A percentile compares a stretch with the other conserved stretches of the same genome.
phyloP scores from a whole-genome alignment of 177 flowering plant genomes.

The Vitis hybrid region DNA sequence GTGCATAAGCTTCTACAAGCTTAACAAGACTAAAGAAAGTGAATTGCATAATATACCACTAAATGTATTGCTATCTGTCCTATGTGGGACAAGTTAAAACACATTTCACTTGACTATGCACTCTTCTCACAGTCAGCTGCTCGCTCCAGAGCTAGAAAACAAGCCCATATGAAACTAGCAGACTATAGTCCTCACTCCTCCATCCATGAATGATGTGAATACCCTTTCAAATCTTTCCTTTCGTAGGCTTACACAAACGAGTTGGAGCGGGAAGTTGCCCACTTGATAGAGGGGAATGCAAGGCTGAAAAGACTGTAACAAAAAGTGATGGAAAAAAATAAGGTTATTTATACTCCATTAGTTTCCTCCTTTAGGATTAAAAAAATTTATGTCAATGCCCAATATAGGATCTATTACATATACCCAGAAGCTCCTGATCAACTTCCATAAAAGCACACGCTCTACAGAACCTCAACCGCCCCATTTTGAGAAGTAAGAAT shows the following conservation, averaged over 20 bases:
- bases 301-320: constrained; percentile 44
- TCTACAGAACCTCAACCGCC: constrained; percentile 57
- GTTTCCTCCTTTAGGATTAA: not conserved
- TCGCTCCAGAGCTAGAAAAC: constrained; percentile 62
- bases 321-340: not conserved
- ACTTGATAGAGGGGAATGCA: constrained; percentile 54
- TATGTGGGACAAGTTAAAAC: no score
- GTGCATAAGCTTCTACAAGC: no score
- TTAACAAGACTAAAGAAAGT: no score
- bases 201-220: not conserved
- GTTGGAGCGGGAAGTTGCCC: constrained; percentile 51
- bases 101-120: no score
- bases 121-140: constrained; percentile 44
- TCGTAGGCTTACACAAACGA: constrained; percentile 60
- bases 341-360: no score
- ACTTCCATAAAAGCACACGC: constrained; percentile 37
- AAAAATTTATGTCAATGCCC: no score
- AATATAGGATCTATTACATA: no score
- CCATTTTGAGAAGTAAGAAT: constrained; percentile 55
- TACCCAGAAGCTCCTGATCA: constrained; percentile 33
- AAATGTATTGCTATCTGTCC: no score
- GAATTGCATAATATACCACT: no score
- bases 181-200: no score
- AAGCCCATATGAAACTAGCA: constrained; percentile 1
- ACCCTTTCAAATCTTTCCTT: not conserved